phyloP scores from a whole-genome alignment of 352 stramenopile genomes.

The Phytophthora ramorum region DNA sequence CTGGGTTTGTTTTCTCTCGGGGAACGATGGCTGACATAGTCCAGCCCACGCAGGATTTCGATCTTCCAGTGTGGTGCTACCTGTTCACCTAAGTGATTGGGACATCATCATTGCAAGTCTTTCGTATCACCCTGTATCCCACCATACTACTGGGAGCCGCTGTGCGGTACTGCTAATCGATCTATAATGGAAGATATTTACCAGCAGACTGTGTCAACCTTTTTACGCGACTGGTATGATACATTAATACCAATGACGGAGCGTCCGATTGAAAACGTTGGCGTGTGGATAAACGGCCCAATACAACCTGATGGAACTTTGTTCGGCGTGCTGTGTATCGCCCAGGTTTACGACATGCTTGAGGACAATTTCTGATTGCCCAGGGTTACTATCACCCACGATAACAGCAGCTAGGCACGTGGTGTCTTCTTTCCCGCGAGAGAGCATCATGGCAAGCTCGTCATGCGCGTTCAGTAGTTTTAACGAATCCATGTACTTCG shows the following conservation, averaged over 20 bases:
- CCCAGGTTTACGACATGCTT: not conserved
- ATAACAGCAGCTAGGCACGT: not conserved
- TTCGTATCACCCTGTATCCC: not conserved
- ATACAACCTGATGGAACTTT: slow-evolving; percentile 3
- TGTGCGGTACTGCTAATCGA: not conserved
- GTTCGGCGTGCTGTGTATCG: slow-evolving; percentile 5
- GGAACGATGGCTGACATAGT: too few species aligned
- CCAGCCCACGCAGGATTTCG: too few species aligned
- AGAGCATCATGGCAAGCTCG: not conserved
- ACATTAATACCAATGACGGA: not conserved
- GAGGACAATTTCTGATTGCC: not conserved
- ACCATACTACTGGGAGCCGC: slow-evolving; percentile 12
- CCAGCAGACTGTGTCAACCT: not conserved
- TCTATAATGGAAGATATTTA: slow-evolving; percentile 1
- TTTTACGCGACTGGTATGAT: not conserved
- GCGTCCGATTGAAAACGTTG: not conserved
- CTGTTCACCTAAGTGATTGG: slow-evolving; percentile 6
- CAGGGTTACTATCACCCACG: not conserved
- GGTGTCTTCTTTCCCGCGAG: not conserved
- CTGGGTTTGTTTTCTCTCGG: too few species aligned
- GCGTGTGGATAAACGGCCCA: not conserved
- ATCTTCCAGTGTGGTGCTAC: not conserved
- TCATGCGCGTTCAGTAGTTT: not conserved
- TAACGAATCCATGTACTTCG: slow-evolving; percentile 3
- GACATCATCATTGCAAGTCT: slow-evolving; percentile 3